A percentile compares a stretch with the other conserved stretches of the same genome.
These are phyloP conservation scores for Pyricularia sp. DNA, from an alignment of 2,329 filamentous ascomycete species.

Conservation along the genomic window DNA sequence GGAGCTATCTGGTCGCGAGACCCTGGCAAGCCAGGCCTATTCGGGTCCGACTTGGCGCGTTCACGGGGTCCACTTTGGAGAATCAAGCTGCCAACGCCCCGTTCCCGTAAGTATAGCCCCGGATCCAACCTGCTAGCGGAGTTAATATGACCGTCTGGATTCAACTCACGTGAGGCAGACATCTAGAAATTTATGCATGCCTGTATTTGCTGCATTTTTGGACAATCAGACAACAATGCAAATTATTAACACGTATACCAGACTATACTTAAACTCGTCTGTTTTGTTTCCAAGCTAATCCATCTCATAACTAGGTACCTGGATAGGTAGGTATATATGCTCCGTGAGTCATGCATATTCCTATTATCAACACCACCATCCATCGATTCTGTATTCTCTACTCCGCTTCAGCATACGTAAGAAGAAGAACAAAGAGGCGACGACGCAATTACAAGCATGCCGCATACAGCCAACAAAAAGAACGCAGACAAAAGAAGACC, in stretches of 20 bases:
- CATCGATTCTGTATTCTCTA: neutral
- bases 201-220: neutral
- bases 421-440: neutral
- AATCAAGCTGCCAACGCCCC: neutral
- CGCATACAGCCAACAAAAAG: neutral
- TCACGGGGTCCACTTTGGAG: neutral
- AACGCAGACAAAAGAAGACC: neutral
- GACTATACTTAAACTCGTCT: neutral
- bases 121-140: neutral
- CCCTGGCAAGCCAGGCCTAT: neutral
- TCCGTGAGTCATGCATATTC: neutral
- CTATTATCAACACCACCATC: neutral
- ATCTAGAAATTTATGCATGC: neutral
- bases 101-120: neutral
- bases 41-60: neutral
- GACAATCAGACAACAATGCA: neutral
- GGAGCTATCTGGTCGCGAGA: neutral
- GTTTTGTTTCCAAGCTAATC: neutral
- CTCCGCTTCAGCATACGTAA: neutral
- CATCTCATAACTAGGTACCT: neutral
- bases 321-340: neutral
- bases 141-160: neutral
- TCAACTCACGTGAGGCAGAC: neutral
- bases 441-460: neutral
- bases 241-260: neutral